Evolutionary conservation across 2,329 filamentous ascomycete genomes (phyloP).

Genomic region (Nemania sp.): DNA sequence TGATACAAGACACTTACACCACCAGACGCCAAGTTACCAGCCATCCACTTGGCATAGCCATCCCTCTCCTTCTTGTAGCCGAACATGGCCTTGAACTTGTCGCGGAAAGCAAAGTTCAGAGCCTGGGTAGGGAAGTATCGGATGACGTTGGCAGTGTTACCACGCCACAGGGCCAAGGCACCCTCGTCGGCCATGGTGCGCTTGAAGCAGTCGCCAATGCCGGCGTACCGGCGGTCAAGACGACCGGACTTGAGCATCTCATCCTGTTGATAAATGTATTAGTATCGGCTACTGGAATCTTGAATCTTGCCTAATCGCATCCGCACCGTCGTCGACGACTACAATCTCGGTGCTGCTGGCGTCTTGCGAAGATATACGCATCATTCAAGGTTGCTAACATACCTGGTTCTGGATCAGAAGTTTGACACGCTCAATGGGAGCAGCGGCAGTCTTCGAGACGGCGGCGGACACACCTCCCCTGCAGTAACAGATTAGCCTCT

Average conservation of each 20-base stretch:
- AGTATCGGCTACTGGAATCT: background rate
- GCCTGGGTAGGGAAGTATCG: constrained; percentile 99
- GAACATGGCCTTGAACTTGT: constrained; percentile 99
- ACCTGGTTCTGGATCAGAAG: constrained; percentile 99
- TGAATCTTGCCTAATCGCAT: background rate
- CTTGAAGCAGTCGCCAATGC: constrained; percentile 93
- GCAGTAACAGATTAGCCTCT: background rate
- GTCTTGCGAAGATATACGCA: background rate
- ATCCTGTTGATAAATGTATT: constrained; percentile 66
- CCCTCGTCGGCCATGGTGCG: constrained; percentile 90
- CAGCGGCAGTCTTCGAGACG: constrained; percentile 99
- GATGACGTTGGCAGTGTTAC: constrained; percentile 99
- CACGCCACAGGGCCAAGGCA: constrained; percentile 95
- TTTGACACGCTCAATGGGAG: constrained; percentile 99
- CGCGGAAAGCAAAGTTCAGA: constrained; percentile 99
- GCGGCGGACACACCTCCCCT: constrained; percentile 98
- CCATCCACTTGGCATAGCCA: constrained; percentile 99
- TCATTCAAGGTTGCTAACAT: constrained; percentile 50
- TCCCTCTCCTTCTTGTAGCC: constrained; percentile 99
- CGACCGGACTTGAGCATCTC: constrained; percentile 99
- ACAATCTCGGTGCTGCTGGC: background rate
- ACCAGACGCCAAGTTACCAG: constrained; percentile 99
- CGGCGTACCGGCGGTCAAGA: constrained; percentile 95
- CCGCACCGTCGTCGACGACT: background rate
- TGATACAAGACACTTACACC: constrained; percentile 70